Percentiles rank a stretch among this genome's conserved stretches.
Conservation (phyloP, 1,139 yeast genomes). For the Yamadazyma aaseri region DNA sequence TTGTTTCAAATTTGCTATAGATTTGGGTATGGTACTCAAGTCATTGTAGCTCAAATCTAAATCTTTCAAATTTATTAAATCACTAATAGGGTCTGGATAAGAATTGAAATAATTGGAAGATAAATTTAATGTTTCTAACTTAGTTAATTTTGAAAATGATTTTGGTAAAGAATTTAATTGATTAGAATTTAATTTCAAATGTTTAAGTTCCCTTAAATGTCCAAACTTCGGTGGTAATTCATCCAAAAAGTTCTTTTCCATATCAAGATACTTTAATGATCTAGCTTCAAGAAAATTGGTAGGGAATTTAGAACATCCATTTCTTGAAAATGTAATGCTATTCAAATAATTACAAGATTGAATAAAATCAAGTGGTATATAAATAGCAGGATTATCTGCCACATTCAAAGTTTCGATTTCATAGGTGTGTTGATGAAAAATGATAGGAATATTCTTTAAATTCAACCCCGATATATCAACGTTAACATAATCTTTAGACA, state of each 20-base stretch:
- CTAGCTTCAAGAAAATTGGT: constrained; percentile 67
- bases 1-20: constrained; percentile 56
- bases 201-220: constrained; percentile 52
- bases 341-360: constrained; percentile 76
- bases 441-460: constrained; percentile 80
- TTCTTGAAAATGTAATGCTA: constrained; percentile 65
- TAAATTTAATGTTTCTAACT: constrained; percentile 62
- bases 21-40: constrained; percentile 58
- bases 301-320: constrained; percentile 77
- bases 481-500: constrained; percentile 67
- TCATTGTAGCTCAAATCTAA: constrained; percentile 84
- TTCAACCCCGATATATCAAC: constrained; percentile 76
- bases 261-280: constrained; percentile 64
- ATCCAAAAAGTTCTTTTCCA: constrained; percentile 76
- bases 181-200: constrained; percentile 67
- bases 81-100: constrained; percentile 71
- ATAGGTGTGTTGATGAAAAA: constrained; percentile 76
- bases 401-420: constrained; percentile 83
- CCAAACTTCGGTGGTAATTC: constrained; percentile 59
- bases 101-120: constrained; percentile 74
- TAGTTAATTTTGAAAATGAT: constrained; percentile 53
- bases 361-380: constrained; percentile 80
- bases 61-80: constrained; percentile 57
- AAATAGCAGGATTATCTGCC: constrained; percentile 83
- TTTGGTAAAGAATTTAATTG: constrained; percentile 66